phyloP scores from a whole-genome alignment of 257 asterid genomes.

The Datura wrightii region DNA sequence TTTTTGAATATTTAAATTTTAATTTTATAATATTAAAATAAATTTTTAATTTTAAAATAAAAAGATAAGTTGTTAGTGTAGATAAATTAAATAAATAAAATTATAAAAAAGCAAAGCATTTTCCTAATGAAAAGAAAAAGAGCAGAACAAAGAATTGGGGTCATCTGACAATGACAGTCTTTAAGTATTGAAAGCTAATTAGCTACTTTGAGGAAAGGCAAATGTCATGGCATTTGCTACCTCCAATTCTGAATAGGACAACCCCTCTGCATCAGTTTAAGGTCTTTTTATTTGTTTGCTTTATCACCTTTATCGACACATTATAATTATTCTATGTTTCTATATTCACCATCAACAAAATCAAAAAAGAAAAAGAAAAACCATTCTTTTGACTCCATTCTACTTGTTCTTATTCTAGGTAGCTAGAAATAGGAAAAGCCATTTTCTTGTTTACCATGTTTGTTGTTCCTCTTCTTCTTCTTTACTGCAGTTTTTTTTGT shows the following conservation, averaged over 20 bases:
- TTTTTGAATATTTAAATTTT: too few relatives aligned
- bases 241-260: conserved; percentile 11
- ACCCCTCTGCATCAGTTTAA: neutral
- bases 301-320: conserved; percentile 32
- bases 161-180: conserved; percentile 14
- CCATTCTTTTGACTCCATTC: conserved; percentile 34
- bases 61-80: too few relatives aligned
- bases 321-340: conserved; percentile 32
- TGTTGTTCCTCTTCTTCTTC: conserved; percentile 20
- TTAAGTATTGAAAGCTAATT: conserved; percentile 17
- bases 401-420: conserved; percentile 26
- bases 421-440: neutral
- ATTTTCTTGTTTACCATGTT: neutral
- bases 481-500: neutral
- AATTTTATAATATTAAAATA: too few relatives aligned
- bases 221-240: neutral
- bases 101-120: neutral
- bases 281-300: conserved; percentile 33
- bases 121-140: too few relatives aligned
- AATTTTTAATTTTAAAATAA: too few relatives aligned
- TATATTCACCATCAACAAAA: conserved; percentile 32
- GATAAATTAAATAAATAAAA: too few relatives aligned
- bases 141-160: neutral
- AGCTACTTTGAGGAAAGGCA: conserved; percentile 25
- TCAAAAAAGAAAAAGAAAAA: conserved; percentile 26